Conservation (phyloP, 805 yeast genomes). For the Saccharomycopsis guyanensis region DNA sequence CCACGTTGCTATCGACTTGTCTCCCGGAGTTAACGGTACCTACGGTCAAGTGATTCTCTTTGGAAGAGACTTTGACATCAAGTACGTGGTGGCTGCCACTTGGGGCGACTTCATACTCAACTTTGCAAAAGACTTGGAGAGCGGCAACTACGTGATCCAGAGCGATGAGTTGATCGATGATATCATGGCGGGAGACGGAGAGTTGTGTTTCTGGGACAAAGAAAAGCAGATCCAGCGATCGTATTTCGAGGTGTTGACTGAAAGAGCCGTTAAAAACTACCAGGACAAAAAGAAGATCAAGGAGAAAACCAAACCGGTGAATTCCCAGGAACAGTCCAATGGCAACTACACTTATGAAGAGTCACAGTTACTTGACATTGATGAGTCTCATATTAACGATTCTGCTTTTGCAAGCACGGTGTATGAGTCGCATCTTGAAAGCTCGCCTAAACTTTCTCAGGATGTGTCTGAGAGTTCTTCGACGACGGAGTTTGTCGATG, state of each 20-base stretch:
- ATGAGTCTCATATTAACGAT: constrained; percentile 3
- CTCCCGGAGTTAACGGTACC: constrained; percentile 69
- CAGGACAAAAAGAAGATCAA: constrained; percentile 26
- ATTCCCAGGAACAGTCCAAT: constrained; percentile 25
- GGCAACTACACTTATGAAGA: constrained; percentile 21
- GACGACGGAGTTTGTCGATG: background rate
- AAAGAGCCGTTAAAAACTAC: constrained; percentile 3
- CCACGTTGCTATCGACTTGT: constrained; percentile 83
- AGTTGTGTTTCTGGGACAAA: constrained; percentile 15
- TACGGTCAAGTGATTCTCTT: constrained; percentile 90
- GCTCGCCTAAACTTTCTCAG: background rate
- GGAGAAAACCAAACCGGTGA: constrained; percentile 23
- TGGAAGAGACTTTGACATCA: constrained; percentile 91
- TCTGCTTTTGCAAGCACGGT: too few relatives aligned
- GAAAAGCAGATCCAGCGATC: constrained; percentile 3
- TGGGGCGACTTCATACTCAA: constrained; percentile 84
- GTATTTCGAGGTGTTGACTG: constrained; percentile 19
- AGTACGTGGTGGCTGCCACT: constrained; percentile 75
- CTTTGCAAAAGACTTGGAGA: constrained; percentile 82
- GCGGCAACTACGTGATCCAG: constrained; percentile 65
- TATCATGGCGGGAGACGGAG: constrained; percentile 43
- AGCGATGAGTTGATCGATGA: constrained; percentile 55
- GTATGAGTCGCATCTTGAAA: background rate
- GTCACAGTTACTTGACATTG: constrained; percentile 26
- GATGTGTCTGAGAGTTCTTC: background rate